Percentiles rank a stretch among this genome's conserved stretches.
Conservation (phyloP, 208 protist genomes). For the Leptomonas seymouri region DNA sequence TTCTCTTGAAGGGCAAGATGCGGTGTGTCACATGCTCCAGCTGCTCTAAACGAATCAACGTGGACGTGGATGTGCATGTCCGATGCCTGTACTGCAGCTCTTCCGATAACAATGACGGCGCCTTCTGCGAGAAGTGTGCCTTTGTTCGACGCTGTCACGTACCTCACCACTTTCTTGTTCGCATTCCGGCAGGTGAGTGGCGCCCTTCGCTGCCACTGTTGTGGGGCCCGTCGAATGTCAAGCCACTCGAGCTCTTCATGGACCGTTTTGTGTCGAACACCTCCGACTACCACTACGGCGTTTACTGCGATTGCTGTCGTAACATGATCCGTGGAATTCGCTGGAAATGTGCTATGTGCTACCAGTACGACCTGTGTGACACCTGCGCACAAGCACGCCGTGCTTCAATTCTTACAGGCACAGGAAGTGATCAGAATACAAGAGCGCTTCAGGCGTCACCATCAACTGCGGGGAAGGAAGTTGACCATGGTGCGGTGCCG, state of each 20-base stretch:
- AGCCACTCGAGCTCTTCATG: constrained; percentile 49
- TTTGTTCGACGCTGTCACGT: constrained; percentile 38
- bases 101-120: constrained; percentile 11
- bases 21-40: constrained; percentile 56
- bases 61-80: constrained; percentile 61
- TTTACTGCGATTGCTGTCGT: constrained; percentile 81
- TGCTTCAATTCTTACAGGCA: too few relatives aligned
- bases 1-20: constrained; percentile 33
- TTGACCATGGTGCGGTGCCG: constrained; percentile 13
- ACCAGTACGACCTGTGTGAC: constrained; percentile 79
- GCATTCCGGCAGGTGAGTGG: constrained; percentile 42
- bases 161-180: constrained; percentile 69
- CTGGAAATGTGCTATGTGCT: constrained; percentile 87
- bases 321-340: constrained; percentile 57
- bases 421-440: neutral
- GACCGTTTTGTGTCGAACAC: constrained; percentile 46
- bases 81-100: constrained; percentile 76
- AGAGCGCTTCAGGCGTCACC: neutral
- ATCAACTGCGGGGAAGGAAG: neutral
- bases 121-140: constrained; percentile 36
- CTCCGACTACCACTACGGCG: constrained; percentile 49
- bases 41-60: constrained; percentile 49
- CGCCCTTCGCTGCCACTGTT: constrained; percentile 41
- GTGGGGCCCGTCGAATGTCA: constrained; percentile 86
- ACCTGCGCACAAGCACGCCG: constrained; percentile 36